Evolutionary conservation across 345 rosid genomes (phyloP).

Genomic region (Turnera subulata): DNA sequence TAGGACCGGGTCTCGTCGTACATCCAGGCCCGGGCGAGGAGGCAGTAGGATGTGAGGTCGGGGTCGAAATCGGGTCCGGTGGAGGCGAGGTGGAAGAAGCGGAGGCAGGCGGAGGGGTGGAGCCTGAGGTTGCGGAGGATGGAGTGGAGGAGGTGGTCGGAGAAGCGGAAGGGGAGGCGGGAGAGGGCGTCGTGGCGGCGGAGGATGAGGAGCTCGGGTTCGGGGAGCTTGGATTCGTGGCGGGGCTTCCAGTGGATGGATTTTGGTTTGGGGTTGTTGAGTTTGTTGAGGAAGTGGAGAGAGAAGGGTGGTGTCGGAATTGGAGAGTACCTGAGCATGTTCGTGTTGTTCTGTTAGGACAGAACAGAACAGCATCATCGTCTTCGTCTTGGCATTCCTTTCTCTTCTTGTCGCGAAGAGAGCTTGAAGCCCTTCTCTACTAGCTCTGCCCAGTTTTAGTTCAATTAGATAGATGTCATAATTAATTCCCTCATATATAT

Average conservation of each 20-base stretch:
- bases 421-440: too few species aligned
- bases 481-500: too few species aligned
- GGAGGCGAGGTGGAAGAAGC: slow-evolving; percentile 58
- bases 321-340: too few species aligned
- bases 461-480: too few species aligned
- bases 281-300: too few species aligned
- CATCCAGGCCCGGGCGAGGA: slow-evolving; percentile 67
- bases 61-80: slow-evolving; percentile 61
- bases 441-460: too few species aligned
- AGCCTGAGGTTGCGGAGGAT: slow-evolving; percentile 51
- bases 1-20: slow-evolving; percentile 52
- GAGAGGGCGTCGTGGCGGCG: slow-evolving; percentile 58
- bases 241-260: slow-evolving; percentile 57
- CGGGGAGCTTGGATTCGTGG: slow-evolving; percentile 49
- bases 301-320: too few species aligned
- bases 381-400: too few species aligned
- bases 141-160: slow-evolving; percentile 65
- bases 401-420: too few species aligned
- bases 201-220: slow-evolving; percentile 54
- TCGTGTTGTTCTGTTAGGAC: too few species aligned
- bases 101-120: slow-evolving; percentile 58
- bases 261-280: slow-evolving; percentile 3
- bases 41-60: slow-evolving; percentile 53
- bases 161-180: slow-evolving; percentile 49
- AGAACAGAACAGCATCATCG: too few species aligned